phyloP scores from a whole-genome alignment of 1,284 basidiomycete genomes.

The Waitea zeae region DNA sequence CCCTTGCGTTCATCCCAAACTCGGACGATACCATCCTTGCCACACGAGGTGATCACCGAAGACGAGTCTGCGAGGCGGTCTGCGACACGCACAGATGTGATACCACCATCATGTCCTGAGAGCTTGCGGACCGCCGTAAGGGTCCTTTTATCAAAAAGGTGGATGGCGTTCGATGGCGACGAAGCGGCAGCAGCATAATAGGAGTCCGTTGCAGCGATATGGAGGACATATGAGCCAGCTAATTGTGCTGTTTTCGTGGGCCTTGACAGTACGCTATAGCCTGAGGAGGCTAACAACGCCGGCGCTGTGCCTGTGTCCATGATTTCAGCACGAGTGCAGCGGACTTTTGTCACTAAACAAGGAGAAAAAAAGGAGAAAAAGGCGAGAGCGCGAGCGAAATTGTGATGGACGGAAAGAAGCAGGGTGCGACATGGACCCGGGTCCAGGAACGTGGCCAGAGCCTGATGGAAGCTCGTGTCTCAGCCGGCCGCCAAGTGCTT shows the following conservation, averaged over 20 bases:
- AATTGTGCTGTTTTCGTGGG: constrained; percentile 13
- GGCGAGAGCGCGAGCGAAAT: too few relatives aligned
- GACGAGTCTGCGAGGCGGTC: constrained; percentile 14
- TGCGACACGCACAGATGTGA: constrained; percentile 28
- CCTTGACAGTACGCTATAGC: too few relatives aligned
- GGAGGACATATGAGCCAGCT: constrained; percentile 35
- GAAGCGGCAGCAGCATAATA: constrained; percentile 43
- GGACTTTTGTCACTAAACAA: too few relatives aligned
- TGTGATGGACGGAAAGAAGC: too few relatives aligned
- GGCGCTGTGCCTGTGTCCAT: too few relatives aligned
- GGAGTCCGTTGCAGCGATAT: constrained; percentile 25
- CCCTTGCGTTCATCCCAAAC: constrained; percentile 54
- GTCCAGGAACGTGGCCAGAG: too few relatives aligned
- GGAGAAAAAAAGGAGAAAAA: too few relatives aligned
- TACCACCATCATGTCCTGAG: constrained; percentile 33
- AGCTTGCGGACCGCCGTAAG: constrained; percentile 28
- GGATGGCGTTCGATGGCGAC: constrained; percentile 35
- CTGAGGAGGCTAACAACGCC: too few relatives aligned
- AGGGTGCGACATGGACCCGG: too few relatives aligned
- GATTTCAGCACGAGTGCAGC: too few relatives aligned
- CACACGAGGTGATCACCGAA: constrained; percentile 34
- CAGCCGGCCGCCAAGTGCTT: too few relatives aligned
- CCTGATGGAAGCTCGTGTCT: too few relatives aligned
- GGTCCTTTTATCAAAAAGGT: constrained; percentile 41
- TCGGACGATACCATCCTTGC: constrained; percentile 44